These are phyloP conservation scores for Rhytidiadelphus loreus DNA, from an alignment of 225 moss, liverwort and hornwort species.

Conservation along the genomic window DNA sequence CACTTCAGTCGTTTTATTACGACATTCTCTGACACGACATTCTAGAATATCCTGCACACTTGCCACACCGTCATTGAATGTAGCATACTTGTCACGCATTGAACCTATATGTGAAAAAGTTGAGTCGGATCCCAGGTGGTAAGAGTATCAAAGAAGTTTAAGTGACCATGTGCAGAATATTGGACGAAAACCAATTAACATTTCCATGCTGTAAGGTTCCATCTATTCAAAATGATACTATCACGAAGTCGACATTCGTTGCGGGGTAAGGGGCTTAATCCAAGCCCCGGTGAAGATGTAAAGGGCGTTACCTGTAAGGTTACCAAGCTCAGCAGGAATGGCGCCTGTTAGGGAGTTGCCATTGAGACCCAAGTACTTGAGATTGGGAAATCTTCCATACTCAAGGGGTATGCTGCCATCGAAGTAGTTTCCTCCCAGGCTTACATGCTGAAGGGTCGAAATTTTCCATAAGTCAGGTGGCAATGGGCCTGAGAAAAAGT, in stretches of 20 bases:
- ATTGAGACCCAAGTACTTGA: conserved; percentile 56
- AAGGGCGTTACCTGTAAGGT: conserved; percentile 39
- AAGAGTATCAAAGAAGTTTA: not conserved
- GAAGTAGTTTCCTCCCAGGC: conserved; percentile 75
- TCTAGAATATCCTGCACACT: not conserved
- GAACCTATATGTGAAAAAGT: not conserved
- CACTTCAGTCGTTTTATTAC: not conserved
- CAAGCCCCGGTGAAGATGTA: not conserved
- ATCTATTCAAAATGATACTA: not conserved
- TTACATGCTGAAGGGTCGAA: conserved; percentile 46
- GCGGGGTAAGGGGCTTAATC: not conserved
- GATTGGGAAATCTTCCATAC: conserved; percentile 62
- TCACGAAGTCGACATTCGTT: not conserved
- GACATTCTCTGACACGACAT: not conserved
- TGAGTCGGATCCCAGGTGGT: not conserved
- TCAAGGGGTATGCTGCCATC: conserved; percentile 55
- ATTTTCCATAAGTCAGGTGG: conserved; percentile 52
- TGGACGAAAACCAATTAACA: not conserved
- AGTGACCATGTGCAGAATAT: not conserved
- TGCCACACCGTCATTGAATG: not conserved
- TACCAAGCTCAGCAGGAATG: conserved; percentile 74
- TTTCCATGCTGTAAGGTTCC: not conserved
- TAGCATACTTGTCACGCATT: not conserved
- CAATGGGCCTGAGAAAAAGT: conserved; percentile 58
- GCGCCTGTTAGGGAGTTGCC: conserved; percentile 72